Conservation (phyloP, 306 rosid genomes). For the Clitoria ternatea region DNA sequence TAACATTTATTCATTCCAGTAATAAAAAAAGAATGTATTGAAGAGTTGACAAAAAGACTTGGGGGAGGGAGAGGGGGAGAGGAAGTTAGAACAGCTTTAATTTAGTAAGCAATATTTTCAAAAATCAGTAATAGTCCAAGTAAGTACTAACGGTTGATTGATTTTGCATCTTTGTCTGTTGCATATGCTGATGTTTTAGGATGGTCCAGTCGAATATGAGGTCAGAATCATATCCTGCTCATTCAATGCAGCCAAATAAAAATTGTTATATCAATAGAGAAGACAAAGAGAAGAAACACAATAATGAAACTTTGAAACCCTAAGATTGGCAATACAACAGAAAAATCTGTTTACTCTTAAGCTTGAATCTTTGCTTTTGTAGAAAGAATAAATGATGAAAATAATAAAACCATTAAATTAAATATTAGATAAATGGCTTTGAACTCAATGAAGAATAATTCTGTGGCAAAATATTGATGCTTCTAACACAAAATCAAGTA, state of each 20-base stretch:
- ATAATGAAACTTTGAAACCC: conserved; percentile 12
- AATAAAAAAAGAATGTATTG: no score
- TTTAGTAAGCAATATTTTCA: conserved; percentile 1
- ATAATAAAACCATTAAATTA: neutral
- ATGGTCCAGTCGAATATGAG: conserved; percentile 78
- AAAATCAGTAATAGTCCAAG: neutral
- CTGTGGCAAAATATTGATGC: neutral
- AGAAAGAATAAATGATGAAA: neutral
- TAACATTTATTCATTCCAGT: neutral
- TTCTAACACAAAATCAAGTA: conserved; percentile 12
- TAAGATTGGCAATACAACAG: neutral
- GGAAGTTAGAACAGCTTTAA: neutral
- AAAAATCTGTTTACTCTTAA: neutral
- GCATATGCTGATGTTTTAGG: conserved; percentile 56
- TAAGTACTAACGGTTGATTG: conserved; percentile 42
- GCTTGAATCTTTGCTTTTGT: neutral
- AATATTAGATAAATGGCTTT: neutral
- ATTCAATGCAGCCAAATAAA: conserved; percentile 28
- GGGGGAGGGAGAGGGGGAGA: neutral
- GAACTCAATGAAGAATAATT: neutral
- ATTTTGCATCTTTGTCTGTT: conserved; percentile 35
- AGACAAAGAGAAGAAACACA: conserved; percentile 10
- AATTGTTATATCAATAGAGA: neutral
- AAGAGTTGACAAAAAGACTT: no score
- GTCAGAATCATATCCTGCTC: conserved; percentile 65